These are phyloP conservation scores for Auriscalpium microsporum DNA, from an alignment of 768 basidiomycete species.

Conservation along the genomic window DNA sequence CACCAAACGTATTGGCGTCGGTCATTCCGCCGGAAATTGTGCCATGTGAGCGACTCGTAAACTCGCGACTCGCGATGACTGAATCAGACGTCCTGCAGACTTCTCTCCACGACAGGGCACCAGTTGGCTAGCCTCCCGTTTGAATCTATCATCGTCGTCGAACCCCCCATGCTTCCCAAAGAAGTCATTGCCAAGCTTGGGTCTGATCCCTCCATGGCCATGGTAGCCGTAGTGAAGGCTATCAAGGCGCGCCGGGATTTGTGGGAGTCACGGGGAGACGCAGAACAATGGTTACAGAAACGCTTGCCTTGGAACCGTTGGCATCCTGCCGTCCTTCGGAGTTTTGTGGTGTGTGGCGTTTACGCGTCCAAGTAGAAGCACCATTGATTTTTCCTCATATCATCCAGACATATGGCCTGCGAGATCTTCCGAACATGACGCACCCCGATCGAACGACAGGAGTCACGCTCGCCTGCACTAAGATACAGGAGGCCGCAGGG, in stretches of 20 bases:
- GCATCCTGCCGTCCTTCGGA: background rate
- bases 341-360: background rate
- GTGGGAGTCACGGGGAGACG: background rate
- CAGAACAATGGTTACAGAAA: background rate
- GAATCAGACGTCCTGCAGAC: background rate
- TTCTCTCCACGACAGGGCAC: background rate
- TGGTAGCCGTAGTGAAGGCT: background rate
- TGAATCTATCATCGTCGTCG: background rate
- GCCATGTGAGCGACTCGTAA: background rate
- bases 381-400: background rate
- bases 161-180: background rate
- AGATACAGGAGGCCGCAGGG: background rate
- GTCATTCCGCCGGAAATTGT: background rate
- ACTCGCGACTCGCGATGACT: background rate
- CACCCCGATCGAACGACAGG: background rate
- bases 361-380: background rate
- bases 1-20: background rate
- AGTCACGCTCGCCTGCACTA: background rate
- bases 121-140: background rate
- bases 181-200: background rate
- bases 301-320: background rate
- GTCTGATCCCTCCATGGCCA: background rate
- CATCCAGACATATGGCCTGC: background rate
- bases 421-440: background rate
- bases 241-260: background rate